Evolutionary conservation across 345 rosid genomes (phyloP).

Genomic region (Cardamine chenopodiifolia): DNA sequence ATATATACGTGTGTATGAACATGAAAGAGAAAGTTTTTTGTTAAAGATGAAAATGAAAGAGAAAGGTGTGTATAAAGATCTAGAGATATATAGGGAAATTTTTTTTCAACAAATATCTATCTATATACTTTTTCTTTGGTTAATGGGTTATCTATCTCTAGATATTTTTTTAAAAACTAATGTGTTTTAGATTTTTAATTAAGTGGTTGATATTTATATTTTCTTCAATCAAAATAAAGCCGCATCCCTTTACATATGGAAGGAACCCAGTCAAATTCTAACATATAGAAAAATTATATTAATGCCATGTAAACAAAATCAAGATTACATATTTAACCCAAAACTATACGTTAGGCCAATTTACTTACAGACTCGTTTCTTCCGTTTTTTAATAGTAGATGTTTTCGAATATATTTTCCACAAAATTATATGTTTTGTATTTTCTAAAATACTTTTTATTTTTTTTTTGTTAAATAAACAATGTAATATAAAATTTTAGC

Average conservation of each 20-base stretch:
- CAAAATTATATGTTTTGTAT: neutral
- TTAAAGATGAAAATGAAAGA: too few species aligned
- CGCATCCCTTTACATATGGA: constrained; percentile 15
- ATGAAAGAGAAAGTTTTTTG: too few species aligned
- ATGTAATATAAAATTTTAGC: neutral
- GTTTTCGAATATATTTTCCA: neutral
- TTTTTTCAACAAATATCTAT: too few species aligned
- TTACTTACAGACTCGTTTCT: neutral
- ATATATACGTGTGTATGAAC: neutral
- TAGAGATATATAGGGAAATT: neutral
- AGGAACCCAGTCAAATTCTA: constrained; percentile 8
- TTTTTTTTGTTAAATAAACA: neutral
- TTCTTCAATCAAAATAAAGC: constrained; percentile 13
- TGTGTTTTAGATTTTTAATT: neutral
- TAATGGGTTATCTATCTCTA: too few species aligned
- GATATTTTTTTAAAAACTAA: constrained; percentile 24
- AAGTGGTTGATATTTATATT: neutral
- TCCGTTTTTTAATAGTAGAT: neutral
- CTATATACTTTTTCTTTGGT: too few species aligned
- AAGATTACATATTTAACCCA: neutral
- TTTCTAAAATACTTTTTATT: neutral
- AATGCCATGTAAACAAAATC: neutral
- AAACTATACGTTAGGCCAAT: neutral
- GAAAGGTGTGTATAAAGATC: constrained; percentile 11
- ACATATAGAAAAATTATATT: neutral